Base-by-base conservation (phyloP, 257 asterid species). In the Penstemon newberryi region DNA sequence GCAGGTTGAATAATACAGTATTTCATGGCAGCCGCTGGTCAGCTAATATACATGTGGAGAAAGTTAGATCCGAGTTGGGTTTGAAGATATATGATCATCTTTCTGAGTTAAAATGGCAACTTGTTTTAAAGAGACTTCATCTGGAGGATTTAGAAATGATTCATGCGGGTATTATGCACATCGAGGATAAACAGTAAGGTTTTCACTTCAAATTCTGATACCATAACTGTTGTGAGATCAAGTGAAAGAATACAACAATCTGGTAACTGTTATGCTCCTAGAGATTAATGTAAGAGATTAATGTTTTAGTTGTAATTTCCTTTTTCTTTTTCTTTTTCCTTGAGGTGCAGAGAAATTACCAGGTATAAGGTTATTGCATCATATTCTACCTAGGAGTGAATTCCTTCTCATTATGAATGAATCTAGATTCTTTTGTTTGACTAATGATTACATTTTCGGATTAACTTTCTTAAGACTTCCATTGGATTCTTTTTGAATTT, bases 101-200 rank as follows among this genome's bases (percentile, higher is more conserved):
- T 18, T 5, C 47, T 36, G 58, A 78, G 43, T 62, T 76, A 7
- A 76, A 25, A 60, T 8, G 4, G 43, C 73, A 70, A 15, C 3
- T 64, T 15, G 3, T 0, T 37, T 1, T 15, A 39, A 67, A 78
- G 75, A 64, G 5, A 60, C 0, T 77, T 50, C 11, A 39, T 52
- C 42, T 69, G 42, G 71, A 62, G 41, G 87, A 86, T 72, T 72
- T 82, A 15, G 69, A 80, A 71, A 5, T n/a, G 62, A 73, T 84
- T 72, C 68, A 68, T 56, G 59, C 68, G 40, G 60, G 74, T 44
- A 60, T 84, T 57, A 7, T 78, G 80, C 85, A 82, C 69, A 60
- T 84, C 52, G 68, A 78, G 61, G 76, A 36, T 66, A 49, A 0
- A n/a, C n/a, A 49, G 54, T 49, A 49, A 49, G 54, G n/a, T 49